Base-by-base conservation (phyloP, 2,329 filamentous ascomycete genomes). In the Diaporthe capsici region DNA sequence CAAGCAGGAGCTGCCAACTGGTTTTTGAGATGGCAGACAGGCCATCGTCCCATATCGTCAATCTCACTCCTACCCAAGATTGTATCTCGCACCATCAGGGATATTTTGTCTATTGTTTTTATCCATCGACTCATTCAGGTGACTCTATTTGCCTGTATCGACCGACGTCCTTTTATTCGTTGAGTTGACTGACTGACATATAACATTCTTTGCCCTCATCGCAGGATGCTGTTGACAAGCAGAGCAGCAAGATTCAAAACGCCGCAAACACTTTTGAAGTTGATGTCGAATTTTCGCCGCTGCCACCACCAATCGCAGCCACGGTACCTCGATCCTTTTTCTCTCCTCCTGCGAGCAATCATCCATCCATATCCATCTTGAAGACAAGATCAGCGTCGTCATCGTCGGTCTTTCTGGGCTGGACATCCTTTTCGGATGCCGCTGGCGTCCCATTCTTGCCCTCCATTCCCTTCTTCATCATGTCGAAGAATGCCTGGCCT, bases 261-360 rank as follows among this genome's bases (percentile, higher is more conserved):
- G 44, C 72, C 68, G 58, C 42, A 61, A 68, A 68, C 63, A 55
- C 67, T 72, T 76, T 76, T 72, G 31, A 37, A 72, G 55, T 68
- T 53, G 31, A 72, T 76, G 28, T 22, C 28, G 34, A n/a, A 58
- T 67, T 61, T 28, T 55, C 39, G 15, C 60, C 44, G 47, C 34
- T 15, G 34, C 9, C 65, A 17, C 17, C 42, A 34, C 61, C 61
- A 37, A 28, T 15, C 39, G n/a, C 25, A 68, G 28, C 63, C 58
- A 55, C 20, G 47, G 20, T 73, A 12, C 20, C 47, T 42, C 51
- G 4, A n/a, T 20, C 8, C 13, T 42, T 34, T 49, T 58, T 10
- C 44, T 55, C 65, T 42, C 22, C 25, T 28, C 15, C 20, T 61
- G 22, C 9, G 15, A 39, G 22, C 9, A 39, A 42, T 57, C 51